phyloP scores from a whole-genome alignment of 148 eudicot genomes.

The Euryodendron excelsum region DNA sequence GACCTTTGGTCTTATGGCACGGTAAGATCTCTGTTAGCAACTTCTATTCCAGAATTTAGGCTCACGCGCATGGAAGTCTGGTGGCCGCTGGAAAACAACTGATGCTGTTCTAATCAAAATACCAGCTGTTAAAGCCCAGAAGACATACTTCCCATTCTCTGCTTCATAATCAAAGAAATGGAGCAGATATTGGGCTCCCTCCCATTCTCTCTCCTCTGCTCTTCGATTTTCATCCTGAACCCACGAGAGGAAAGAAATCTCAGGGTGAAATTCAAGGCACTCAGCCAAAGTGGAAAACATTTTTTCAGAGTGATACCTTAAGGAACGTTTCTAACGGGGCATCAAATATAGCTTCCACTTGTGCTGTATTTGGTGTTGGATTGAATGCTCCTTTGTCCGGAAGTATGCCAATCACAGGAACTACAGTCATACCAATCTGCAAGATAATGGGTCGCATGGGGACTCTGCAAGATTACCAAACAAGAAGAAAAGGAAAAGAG shows the following conservation, averaged over 20 bases:
- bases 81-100: conserved; percentile 51
- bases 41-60: conserved; percentile 52
- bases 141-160: conserved; percentile 35
- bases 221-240: conserved; percentile 68
- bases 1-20: neutral
- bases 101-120: conserved; percentile 70
- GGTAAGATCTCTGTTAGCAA: neutral
- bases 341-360: conserved; percentile 73
- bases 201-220: conserved; percentile 68
- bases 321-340: conserved; percentile 70
- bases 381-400: conserved; percentile 49
- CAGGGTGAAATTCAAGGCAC: too few species aligned
- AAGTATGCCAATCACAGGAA: conserved; percentile 75
- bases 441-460: too few species aligned
- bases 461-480: too few species aligned
- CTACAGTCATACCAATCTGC: conserved; percentile 51
- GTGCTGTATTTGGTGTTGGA: conserved; percentile 56
- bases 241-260: neutral
- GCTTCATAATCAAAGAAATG: conserved; percentile 70
- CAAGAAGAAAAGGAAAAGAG: too few species aligned
- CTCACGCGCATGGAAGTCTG: conserved; percentile 48
- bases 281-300: neutral
- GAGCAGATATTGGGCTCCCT: conserved; percentile 54
- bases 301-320: conserved; percentile 20
- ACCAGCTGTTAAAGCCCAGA: conserved; percentile 85